Base-by-base conservation (phyloP, 2,329 filamentous ascomycete genomes). In the Colletotrichum abscissum region DNA sequence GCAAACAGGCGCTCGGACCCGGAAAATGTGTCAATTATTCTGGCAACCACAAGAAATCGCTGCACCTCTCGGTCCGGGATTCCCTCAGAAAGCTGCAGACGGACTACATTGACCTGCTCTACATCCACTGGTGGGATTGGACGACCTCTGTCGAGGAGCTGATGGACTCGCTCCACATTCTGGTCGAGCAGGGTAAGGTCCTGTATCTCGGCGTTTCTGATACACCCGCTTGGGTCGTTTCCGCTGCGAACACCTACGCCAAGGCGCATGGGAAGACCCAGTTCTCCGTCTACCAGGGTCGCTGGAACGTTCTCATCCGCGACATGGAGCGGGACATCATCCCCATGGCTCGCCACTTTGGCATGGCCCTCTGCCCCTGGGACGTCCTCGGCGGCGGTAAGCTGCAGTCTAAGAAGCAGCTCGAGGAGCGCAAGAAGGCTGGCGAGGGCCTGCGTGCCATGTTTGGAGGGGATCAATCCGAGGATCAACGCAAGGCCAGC, bases 281-380 rank as follows among this genome's bases (percentile, higher is more conserved):
- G 1, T 84, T 85, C 69, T 77, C 73, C 69, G 77, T 85, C 63
- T 85, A 84, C 77, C 84, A 85, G 77, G 84, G 83, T 30, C 78
- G 78, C 3, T 85, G 83, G 83, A 82, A 78, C 58, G 72, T 81
- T 6, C 74, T 78, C 60, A 24, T 66, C 26, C 80, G 82, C 12
- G 82, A 84, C 70, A 76, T 84, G 30, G 83, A 86, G 74, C 80
- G 83, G 22, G 83, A 85, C 4, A 83, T 85, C 57, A 76, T 87
- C 12, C 85, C 85, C 4, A 85, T 86, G 83, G 79, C 79, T 6
- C 79, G 81, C 19, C 77, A 80, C 28, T 82, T 82, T 38, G 83
- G 83, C 68, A 85, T 86, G 91, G 91, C 83, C 26, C 75, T 92
- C 4, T 82, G 85, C 0, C 90, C 91, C 0, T 93, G 90, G 90